These are phyloP conservation scores for Metarhizium humberi DNA, from an alignment of 2,329 filamentous ascomycete genomes.

Conservation along the genomic window DNA sequence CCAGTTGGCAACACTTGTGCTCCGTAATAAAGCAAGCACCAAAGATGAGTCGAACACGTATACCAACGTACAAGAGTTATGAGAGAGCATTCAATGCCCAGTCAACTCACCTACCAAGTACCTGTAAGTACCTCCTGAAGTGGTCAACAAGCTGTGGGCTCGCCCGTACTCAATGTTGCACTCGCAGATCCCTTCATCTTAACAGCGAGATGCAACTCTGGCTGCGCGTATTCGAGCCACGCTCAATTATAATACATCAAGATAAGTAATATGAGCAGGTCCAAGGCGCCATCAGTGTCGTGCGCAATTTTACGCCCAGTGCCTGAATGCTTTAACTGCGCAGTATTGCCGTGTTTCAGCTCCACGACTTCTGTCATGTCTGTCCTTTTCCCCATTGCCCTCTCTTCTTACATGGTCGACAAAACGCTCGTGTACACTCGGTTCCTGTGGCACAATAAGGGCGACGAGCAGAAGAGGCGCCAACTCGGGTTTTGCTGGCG, in stretches of 20 bases:
- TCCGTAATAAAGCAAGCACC: too few species aligned
- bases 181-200: not conserved
- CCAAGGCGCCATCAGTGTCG: too few species aligned
- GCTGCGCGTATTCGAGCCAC: not conserved
- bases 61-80: too few species aligned
- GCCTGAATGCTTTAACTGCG: not conserved
- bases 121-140: too few species aligned
- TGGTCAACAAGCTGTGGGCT: too few species aligned
- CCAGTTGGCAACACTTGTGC: too few species aligned
- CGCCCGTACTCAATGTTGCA: not conserved
- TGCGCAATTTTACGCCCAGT: not conserved
- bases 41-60: too few species aligned
- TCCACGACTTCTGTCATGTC: not conserved
- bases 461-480: not conserved
- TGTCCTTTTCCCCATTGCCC: too few species aligned
- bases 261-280: not conserved
- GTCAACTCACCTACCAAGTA: too few species aligned
- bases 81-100: too few species aligned
- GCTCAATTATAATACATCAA: not conserved
- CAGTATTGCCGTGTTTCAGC: not conserved
- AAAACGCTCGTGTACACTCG: not conserved
- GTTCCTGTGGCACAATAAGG: not conserved
- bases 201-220: not conserved
- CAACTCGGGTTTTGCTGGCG: not conserved
- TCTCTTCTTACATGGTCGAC: not conserved